Evolutionary conservation across 2,329 filamentous ascomycete genomes (phyloP), one percentile per base, ranked within the genome.

Genomic region (Metarhizium rileyi): DNA sequence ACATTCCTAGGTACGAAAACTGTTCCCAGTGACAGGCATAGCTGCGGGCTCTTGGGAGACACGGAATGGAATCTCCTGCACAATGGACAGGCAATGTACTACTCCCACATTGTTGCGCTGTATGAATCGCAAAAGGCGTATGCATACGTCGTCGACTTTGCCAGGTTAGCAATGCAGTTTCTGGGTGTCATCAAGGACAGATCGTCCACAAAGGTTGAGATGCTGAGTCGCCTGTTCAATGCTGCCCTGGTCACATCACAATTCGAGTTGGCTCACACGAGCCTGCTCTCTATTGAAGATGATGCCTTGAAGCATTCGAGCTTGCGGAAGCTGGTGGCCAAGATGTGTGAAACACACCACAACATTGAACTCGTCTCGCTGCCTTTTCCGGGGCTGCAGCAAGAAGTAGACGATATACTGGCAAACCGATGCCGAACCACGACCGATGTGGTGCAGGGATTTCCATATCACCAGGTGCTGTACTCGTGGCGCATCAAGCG

Each of bases 401-500:
- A 84, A 48, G 79, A 84, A 23, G 85, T 96, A 18, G 91, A 98
- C 62, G 80, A 82, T 5, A 83, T 89, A 35, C 78, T 98, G 10
- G 72, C 80, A 6, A 79, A 83, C 33, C 80, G 87, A 58, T 89
- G 87, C 63, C 80, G 80, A 55, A 78, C 80, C 50, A 81, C 84
- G 33, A 72, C 80, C 41, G 85, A 88, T 50, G 77, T 88, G 35
- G 73, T 71, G 50, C 72, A 69, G 36, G 80, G 79, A 9, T 86
- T 88, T n/a, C 86, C 88, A 3, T 95, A 90, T 62, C 87, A 93
- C 62, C 87, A 91, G 59, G 85, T 96, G 50, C 79, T 97, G 44
- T 95, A 96, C 65, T 84, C 90, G 3, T 96, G 91, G 81, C 83
- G 93, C 47, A 84, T 95, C 56, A 83, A 83, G 54, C 84, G 84